A percentile compares a stretch with the other conserved stretches of the same genome.
Conservation (phyloP, 768 basidiomycete genomes). For the Tricholoma hemisulphureum region DNA sequence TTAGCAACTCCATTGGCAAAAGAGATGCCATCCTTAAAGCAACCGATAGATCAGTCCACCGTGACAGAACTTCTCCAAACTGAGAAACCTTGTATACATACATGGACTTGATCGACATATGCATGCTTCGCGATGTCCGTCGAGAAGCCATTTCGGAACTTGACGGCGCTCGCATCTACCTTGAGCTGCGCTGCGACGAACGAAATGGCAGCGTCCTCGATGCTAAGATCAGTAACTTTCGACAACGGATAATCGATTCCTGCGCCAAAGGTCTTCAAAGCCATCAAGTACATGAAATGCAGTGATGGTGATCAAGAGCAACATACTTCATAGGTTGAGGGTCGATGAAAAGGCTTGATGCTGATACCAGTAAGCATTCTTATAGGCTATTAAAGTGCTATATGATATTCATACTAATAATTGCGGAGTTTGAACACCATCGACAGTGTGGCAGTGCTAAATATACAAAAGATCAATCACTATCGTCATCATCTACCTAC, state of each 20-base stretch:
- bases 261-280: conserved; percentile 26
- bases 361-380: too few species aligned
- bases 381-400: too few species aligned
- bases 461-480: conserved; percentile 16
- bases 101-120: conserved; percentile 22
- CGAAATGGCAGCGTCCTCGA: conserved; percentile 24
- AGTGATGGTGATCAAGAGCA: not conserved
- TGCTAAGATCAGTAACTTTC: conserved; percentile 19
- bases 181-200: conserved; percentile 26
- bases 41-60: not conserved
- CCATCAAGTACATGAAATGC: not conserved
- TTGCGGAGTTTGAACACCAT: too few species aligned
- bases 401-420: too few species aligned
- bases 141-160: conserved; percentile 17
- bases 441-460: too few species aligned
- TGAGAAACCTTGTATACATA: conserved; percentile 3
- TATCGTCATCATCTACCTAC: conserved; percentile 31
- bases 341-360: conserved; percentile 37
- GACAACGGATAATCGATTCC: conserved; percentile 33
- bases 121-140: conserved; percentile 17
- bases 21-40: conserved; percentile 11
- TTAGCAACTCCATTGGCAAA: conserved; percentile 22
- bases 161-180: conserved; percentile 13
- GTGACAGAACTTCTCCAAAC: too few species aligned
- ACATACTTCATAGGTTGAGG: conserved; percentile 35